A percentile compares a stretch with the other conserved stretches of the same genome.
phyloP scores from a whole-genome alignment of 2,329 filamentous ascomycete genomes.

The Fusarium sp. region DNA sequence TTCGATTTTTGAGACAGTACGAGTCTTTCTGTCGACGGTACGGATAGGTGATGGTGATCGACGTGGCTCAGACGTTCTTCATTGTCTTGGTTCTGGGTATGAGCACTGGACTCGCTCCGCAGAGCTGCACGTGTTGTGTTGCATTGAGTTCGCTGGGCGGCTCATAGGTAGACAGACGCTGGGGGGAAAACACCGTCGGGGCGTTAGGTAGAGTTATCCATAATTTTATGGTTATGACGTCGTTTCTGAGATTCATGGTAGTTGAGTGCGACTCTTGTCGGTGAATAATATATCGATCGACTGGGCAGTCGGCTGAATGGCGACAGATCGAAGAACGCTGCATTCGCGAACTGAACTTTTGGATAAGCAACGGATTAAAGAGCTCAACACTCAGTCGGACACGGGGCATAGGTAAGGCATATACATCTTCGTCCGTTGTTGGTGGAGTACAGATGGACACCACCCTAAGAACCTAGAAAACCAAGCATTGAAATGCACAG shows the following conservation, averaged over 20 bases:
- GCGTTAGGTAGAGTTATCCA: slow-evolving; percentile 15
- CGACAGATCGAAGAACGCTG: no score
- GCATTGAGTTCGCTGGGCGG: background rate
- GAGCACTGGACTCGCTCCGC: no score
- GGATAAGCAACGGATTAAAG: background rate
- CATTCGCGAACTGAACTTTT: background rate
- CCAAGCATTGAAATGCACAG: background rate
- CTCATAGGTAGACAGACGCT: background rate
- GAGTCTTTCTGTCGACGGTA: slow-evolving; percentile 6
- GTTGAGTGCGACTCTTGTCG: background rate
- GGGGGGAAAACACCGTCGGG: background rate
- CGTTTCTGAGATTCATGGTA: background rate
- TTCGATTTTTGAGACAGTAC: slow-evolving; percentile 1
- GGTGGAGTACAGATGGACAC: background rate
- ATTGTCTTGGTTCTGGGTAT: no score
- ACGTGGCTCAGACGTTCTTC: slow-evolving; percentile 1
- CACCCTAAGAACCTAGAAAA: background rate
- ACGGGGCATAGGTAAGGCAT: background rate
- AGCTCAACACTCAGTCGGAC: slow-evolving; percentile 1
- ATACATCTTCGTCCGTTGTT: background rate
- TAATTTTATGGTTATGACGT: slow-evolving; percentile 8
- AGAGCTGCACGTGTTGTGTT: slow-evolving; percentile 8
- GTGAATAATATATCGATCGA: background rate
- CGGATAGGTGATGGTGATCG: slow-evolving; percentile 19
- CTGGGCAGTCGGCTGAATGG: no score